Base-by-base conservation (phyloP, 192 early-diverging fungal species). In the Linnemannia schmuckeri region DNA sequence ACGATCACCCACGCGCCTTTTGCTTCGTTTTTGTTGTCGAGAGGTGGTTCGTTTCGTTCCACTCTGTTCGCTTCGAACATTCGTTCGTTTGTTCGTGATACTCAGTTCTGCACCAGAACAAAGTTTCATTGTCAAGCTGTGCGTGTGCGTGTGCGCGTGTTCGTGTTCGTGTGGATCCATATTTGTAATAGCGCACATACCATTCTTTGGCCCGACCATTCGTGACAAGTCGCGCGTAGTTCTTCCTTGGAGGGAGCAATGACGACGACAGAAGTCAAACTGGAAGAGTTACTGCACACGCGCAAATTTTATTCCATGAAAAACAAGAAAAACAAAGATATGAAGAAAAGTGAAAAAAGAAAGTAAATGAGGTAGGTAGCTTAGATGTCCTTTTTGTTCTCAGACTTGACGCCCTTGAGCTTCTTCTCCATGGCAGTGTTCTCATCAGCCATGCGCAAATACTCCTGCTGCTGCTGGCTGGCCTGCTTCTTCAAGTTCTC, bases 401-500 rank as follows among this genome's bases (percentile, higher is more conserved):
- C 89, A 33, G 75, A 61, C 72, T 38, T 72, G 27, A 41, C 44
- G 52, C 75, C 83, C 75, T 87, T 82, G 47, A 78, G 37, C 76
- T 80, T 71, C 63, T 63, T 84, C 72, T 82, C 79, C 77, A 90
- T 44, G 10, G 80, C 72, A 41, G 76, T 90, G 78, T 89, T 85
- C 37, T 79, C 70, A 20, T 90, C 90, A 18, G 86, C 82, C 79
- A 90, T 68, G 49, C 88, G 80, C 57, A 85, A 7, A 55, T 89
- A 90, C 79, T 90, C 90, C 10, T 89, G 73, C 46, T 79, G 63
- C 70, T 90, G 90, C 55, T 90, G 81, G 52, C 44, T 79, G 15
- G 88, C 85, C 72, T 90, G 88, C 77, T 90, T 89, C 80, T 89
- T 90, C 75, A 90, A 70, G 41, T 74, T 89, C 33, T 90, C 90